Base-by-base conservation (phyloP, 2,329 filamentous ascomycete genomes). In the Cadophora gregata region DNA sequence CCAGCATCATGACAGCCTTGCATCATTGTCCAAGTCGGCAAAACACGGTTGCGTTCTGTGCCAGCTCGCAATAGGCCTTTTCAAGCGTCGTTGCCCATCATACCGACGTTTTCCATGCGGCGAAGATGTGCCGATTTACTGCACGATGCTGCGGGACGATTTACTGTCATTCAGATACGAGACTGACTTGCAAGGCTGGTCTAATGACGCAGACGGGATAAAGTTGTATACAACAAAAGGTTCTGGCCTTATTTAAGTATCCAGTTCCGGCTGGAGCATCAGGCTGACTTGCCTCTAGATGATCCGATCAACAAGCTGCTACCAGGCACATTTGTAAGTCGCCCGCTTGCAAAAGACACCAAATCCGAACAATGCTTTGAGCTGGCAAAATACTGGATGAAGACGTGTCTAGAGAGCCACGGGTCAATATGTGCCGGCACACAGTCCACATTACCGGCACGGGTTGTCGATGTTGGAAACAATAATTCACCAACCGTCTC, bases 1-100 rank as follows among this genome's bases (percentile, higher is more conserved):
- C 27, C 60, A 31, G 6, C 60, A 62, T 12, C 48, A 62, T 45
- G 31, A 42, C n/a, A 55, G n/a, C 31, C 27, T 27, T 55, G 2
- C 29, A 8, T 1, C 60, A 7, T 21, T 62, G 33, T n/a, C 21
- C 12, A 6, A 8, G 25, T 62, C 47, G 1, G 60, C 60, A 10
- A 19, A 24, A 1, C 14, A 7, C 10, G 60, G 60, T 12, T 62
- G 60, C 19, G 12, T 2, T 3, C 21, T 62, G 21, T 62, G 60
- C 47, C 33, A 27, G n/a, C 47, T 62, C n/a, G 33, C 36, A 12
- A 8, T 3, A 10, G 7, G 14, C 29, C 12, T 4, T 8, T 8
- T 51, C 5, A n/a, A 45, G 38, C 12, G 14, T 14, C 33, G 19
- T 45, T 45, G 38, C 14, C 19, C 38, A 16, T n/a, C n/a, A n/a